Evolutionary conservation across 768 basidiomycete genomes (phyloP).

Genomic region (Amanita rimosa): DNA sequence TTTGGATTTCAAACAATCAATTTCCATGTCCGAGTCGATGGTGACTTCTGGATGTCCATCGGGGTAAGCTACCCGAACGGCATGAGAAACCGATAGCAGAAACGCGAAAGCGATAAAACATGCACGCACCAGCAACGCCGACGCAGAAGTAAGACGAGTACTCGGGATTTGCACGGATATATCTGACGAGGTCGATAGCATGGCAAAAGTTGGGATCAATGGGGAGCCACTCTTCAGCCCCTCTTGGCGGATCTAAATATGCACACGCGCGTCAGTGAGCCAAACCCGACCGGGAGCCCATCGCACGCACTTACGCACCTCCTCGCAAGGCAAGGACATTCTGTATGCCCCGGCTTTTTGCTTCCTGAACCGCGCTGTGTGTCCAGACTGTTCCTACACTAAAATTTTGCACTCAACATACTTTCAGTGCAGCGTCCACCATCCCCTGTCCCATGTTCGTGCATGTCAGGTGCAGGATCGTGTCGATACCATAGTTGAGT

Average conservation of each 20-base stretch:
- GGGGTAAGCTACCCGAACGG: conserved; percentile 59
- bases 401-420: conserved; percentile 21
- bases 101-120: not conserved
- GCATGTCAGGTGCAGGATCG: conserved; percentile 90
- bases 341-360: conserved; percentile 72
- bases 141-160: conserved; percentile 83
- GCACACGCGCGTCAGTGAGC: not conserved
- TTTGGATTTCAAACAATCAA: conserved; percentile 72
- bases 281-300: too few species aligned
- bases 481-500: conserved; percentile 66
- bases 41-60: conserved; percentile 70
- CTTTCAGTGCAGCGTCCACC: conserved; percentile 78
- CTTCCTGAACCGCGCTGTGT: conserved; percentile 33
- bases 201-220: conserved; percentile 75
- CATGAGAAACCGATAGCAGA: conserved; percentile 1
- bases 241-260: conserved; percentile 75
- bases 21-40: conserved; percentile 45
- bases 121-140: conserved; percentile 73
- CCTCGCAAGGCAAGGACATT: conserved; percentile 91
- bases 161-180: conserved; percentile 70
- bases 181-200: conserved; percentile 82
- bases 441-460: conserved; percentile 91
- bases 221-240: conserved; percentile 88
- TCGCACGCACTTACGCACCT: conserved; percentile 29
- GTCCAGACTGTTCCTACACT: conserved; percentile 2